Base-by-base conservation (phyloP, 1,139 yeast species). In the Yamadazyma conglobata region DNA sequence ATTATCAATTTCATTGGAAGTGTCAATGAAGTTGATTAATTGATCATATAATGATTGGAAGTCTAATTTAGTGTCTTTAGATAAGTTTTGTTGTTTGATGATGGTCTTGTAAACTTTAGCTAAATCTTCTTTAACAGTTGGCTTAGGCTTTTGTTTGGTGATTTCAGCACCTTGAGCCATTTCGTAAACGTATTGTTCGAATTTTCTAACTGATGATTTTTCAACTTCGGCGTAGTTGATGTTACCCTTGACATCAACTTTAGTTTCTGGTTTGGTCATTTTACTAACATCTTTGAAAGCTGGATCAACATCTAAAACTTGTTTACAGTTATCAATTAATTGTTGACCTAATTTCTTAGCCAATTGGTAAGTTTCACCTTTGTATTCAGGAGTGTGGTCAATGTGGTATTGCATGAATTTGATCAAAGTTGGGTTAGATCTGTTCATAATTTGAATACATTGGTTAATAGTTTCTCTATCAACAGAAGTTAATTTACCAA, bases 321-420 rank as follows among this genome's bases (percentile, higher is more conserved):
- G 95, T 54, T 79, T 79, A 77, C 97, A 91, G 71, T 88, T 91
- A 55, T 88, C 96, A 54, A 91, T 82, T 57, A 91, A 79, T 64
- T 87, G 96, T 55, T 81, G 83, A 58, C 97, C 97, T 48, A 91
- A 73, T 49, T 73, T 80, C 60, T 85, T 85, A 34, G 95, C 97
- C 48, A 91, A 77, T 57, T 82, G 78, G 63, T 89, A 91, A 34
- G 80, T 76, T 56, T 84, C 94, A 55, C 97, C 96, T 58, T 84
- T 85, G 48, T 81, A 73, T 38, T 78, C 82, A 39, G 96, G 96
- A 38, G 91, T 84, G 55, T 85, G 88, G 57, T 88, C 95, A 58
- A 91, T 83, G 60, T 89, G 95, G 63, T 89, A 91, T 64, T 91
- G 96, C 96, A 91, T 91, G 58, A 89, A 88, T 55, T 88, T 91